phyloP scores from a whole-genome alignment of 192 early-diverging fungal species.

The Obelidium mucronatum region DNA sequence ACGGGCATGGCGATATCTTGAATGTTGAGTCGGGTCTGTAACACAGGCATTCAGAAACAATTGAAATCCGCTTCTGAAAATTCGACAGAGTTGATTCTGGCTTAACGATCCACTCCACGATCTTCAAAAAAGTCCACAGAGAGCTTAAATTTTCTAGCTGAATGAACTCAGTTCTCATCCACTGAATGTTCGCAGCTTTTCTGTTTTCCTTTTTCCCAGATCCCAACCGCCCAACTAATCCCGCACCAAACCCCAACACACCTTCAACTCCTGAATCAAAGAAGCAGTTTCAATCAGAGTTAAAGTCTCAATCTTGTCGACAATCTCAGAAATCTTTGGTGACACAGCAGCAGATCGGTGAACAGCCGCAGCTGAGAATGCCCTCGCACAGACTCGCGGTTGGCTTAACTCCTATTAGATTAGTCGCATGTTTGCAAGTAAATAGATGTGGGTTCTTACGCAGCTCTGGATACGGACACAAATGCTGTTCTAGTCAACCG shows the following conservation, averaged over 20 bases:
- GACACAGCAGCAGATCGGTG: slow-evolving; percentile 23
- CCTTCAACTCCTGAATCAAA: slow-evolving; percentile 90
- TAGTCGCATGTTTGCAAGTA: no score
- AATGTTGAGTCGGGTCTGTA: slow-evolving; percentile 58
- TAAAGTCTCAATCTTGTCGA: slow-evolving; percentile 89
- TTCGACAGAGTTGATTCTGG: no score
- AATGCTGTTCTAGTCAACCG: no score
- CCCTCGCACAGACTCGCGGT: no score
- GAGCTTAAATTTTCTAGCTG: neutral
- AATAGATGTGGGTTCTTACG: no score
- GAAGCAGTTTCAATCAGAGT: slow-evolving; percentile 93
- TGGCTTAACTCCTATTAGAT: no score
- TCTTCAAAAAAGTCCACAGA: neutral
- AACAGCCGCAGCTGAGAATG: slow-evolving; percentile 1
- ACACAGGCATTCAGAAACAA: no score
- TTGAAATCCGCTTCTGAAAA: no score
- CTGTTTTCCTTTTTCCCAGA: neutral
- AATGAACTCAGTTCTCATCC: no score
- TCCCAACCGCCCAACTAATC: neutral
- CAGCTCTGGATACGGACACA: no score
- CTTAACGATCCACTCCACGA: no score
- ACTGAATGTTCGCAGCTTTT: no score
- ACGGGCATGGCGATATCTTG: slow-evolving; percentile 88
- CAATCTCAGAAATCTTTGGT: slow-evolving; percentile 80
- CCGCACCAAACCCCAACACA: slow-evolving; percentile 35